Conservation (phyloP, 495 filamentous ascomycete species). For the Tuber magnatum region DNA sequence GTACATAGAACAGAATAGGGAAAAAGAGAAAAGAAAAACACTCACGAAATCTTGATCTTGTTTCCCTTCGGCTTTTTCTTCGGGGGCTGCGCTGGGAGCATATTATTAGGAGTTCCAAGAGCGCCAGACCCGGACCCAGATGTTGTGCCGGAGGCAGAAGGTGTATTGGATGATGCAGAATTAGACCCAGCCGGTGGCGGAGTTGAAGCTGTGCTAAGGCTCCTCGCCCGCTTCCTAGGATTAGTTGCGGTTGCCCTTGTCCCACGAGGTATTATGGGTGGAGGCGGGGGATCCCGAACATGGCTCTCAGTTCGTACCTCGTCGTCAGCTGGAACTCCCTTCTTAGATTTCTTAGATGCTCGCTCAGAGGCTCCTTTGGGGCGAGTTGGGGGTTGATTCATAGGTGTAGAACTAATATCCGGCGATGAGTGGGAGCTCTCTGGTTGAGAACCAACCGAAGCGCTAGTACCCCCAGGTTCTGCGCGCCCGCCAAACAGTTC, state of each 20-base stretch:
- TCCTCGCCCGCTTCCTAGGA: conserved; percentile 36
- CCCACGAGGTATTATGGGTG: conserved; percentile 16
- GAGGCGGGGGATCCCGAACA: conserved; percentile 38
- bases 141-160: conserved; percentile 25
- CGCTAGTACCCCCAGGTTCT: conserved; percentile 10
- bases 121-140: conserved; percentile 19
- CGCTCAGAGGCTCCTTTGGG: background rate
- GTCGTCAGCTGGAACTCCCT: conserved; percentile 31
- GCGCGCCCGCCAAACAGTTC: conserved; percentile 26
- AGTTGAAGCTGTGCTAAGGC: conserved; percentile 31
- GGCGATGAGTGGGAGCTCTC: conserved; percentile 24
- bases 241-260: conserved; percentile 24
- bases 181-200: conserved; percentile 18
- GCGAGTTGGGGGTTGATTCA: conserved; percentile 1
- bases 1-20: conserved; percentile 19
- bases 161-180: conserved; percentile 32
- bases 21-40: conserved; percentile 19
- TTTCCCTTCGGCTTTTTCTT: conserved; percentile 40
- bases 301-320: conserved; percentile 35
- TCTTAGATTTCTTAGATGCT: background rate
- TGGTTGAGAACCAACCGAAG: conserved; percentile 21
- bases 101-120: conserved; percentile 13
- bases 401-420: conserved; percentile 27
- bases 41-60: conserved; percentile 40
- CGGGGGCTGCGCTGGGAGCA: conserved; percentile 23